Conservation (phyloP, 1,284 basidiomycete genomes). For the Ceratobasidium sp. region DNA sequence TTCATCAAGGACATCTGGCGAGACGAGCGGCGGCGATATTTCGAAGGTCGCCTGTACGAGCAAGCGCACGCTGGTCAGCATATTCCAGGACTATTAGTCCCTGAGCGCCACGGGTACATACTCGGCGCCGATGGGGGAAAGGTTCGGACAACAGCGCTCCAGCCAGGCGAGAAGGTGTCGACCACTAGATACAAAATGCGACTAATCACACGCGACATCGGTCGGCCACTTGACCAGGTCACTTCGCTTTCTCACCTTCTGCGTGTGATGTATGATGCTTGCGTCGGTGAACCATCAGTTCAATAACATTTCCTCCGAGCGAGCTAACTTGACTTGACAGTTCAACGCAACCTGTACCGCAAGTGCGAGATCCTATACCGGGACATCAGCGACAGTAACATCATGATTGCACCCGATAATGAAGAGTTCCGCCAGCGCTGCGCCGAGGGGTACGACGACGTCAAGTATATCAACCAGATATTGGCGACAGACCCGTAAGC, state of each 20-base stretch:
- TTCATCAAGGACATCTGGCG: slow-evolving; percentile 30
- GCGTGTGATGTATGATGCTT: slow-evolving; percentile 25
- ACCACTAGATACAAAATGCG: slow-evolving; percentile 10
- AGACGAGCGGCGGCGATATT: neutral
- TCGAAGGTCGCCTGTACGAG: neutral
- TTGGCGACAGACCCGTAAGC: neutral
- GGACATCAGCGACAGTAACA: slow-evolving; percentile 20
- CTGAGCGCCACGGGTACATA: neutral
- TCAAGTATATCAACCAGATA: slow-evolving; percentile 24
- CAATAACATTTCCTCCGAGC: neutral
- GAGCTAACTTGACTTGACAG: neutral
- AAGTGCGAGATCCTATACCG: slow-evolving; percentile 3
- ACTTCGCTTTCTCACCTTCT: neutral
- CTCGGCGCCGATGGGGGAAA: neutral
- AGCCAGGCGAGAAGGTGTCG: neutral
- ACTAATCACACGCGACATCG: slow-evolving; percentile 9
- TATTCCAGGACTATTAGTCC: neutral
- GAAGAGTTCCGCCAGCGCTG: neutral
- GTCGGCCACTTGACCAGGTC: neutral
- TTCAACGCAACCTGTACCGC: slow-evolving; percentile 20
- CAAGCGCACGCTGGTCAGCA: neutral
- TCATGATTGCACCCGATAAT: slow-evolving; percentile 2
- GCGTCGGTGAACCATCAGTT: slow-evolving; percentile 3
- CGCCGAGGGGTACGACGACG: neutral
- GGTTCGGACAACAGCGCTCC: neutral